These are phyloP conservation scores for Aspergillus sp. DNA, from an alignment of 2,329 filamentous ascomycete species.

Conservation along the genomic window DNA sequence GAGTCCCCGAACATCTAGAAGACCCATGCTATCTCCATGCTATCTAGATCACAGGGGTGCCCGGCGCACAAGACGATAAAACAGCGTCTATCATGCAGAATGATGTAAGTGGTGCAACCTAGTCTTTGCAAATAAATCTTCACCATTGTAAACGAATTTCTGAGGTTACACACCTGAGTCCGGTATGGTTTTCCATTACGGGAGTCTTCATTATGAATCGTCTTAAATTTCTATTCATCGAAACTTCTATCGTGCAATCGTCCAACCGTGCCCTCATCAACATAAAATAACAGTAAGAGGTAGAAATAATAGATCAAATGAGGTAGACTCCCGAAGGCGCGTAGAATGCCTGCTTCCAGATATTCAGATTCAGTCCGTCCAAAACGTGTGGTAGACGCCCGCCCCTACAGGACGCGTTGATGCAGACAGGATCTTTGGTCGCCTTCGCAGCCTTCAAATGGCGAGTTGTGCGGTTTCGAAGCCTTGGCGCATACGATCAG, in stretches of 20 bases:
- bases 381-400: slow-evolving; percentile 9
- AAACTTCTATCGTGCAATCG: slow-evolving; percentile 24
- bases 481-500: slow-evolving; percentile 26
- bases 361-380: slow-evolving; percentile 5
- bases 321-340: slow-evolving; percentile 1
- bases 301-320: background rate
- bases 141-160: no score
- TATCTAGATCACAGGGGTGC: no score
- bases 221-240: slow-evolving; percentile 14
- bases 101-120: no score
- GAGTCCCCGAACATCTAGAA: no score
- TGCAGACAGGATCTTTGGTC: slow-evolving; percentile 5
- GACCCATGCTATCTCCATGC: no score
- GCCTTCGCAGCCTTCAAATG: slow-evolving; percentile 3
- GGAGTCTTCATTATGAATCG: slow-evolving; percentile 7
- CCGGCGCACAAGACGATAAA: no score
- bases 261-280: slow-evolving; percentile 15
- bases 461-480: slow-evolving; percentile 15
- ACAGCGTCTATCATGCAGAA: no score
- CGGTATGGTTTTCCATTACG: slow-evolving; percentile 23
- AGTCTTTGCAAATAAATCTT: no score
- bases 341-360: slow-evolving; percentile 8
- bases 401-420: slow-evolving; percentile 18
- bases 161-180: background rate
- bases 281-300: background rate